Evolutionary conservation across 768 basidiomycete genomes (phyloP).

Genomic region (Lactifluus volemus): DNA sequence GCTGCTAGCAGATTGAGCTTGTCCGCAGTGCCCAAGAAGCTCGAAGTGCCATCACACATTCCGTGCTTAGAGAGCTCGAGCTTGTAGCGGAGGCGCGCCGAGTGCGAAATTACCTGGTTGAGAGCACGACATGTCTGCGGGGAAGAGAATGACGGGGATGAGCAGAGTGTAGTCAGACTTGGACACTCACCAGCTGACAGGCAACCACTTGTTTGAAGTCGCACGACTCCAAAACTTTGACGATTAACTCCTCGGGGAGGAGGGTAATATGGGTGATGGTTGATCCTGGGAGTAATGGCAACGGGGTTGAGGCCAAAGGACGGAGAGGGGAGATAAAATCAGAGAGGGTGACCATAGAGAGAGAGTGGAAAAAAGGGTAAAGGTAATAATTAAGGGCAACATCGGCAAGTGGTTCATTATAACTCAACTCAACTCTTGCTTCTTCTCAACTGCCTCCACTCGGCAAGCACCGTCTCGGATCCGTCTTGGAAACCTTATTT

Average conservation of each 20-base stretch:
- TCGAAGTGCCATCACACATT: constrained; percentile 2
- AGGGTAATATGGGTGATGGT: background rate
- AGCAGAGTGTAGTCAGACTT: background rate
- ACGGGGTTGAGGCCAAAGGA: background rate
- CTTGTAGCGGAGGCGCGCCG: constrained; percentile 8
- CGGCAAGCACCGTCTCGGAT: too few relatives aligned
- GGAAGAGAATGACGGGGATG: too few relatives aligned
- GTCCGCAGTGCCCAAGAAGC: background rate
- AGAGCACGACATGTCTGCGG: constrained; percentile 4
- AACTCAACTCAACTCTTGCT: too few relatives aligned
- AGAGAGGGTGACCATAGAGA: background rate
- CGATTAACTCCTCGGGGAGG: constrained; percentile 5
- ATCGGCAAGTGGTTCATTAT: too few relatives aligned
- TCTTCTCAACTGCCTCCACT: too few relatives aligned
- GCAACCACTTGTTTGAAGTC: background rate
- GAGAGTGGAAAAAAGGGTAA: too few relatives aligned
- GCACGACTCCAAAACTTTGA: constrained; percentile 6
- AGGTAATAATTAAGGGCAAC: too few relatives aligned
- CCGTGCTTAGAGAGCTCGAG: constrained; percentile 2
- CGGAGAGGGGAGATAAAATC: background rate
- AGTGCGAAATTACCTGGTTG: background rate
- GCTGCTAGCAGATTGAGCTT: background rate
- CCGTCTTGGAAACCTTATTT: too few relatives aligned
- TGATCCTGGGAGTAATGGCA: background rate
- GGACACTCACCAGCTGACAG: constrained; percentile 4